Conservation (phyloP, 2,329 filamentous ascomycete genomes). For the Apiospora hydei region DNA sequence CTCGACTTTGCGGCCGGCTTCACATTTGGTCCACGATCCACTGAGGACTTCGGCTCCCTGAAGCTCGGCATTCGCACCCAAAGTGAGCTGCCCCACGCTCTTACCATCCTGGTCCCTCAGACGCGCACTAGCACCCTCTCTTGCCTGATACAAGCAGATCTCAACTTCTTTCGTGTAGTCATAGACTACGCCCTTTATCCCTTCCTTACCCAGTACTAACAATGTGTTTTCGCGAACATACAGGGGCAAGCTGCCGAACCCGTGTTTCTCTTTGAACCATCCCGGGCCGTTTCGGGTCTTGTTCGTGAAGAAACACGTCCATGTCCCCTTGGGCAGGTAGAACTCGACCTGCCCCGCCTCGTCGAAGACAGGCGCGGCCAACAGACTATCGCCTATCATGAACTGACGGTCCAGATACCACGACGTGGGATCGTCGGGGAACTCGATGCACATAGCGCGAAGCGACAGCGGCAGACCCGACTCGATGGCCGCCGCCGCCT, state of each 20-base stretch:
- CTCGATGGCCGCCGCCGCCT: slow-evolving; percentile 49
- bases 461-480: slow-evolving; percentile 68
- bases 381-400: slow-evolving; percentile 71
- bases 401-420: slow-evolving; percentile 76
- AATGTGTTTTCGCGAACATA: slow-evolving; percentile 63
- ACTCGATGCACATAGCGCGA: slow-evolving; percentile 72
- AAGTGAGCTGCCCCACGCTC: slow-evolving; percentile 47
- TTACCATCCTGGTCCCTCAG: slow-evolving; percentile 54
- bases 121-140: slow-evolving; percentile 48
- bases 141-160: slow-evolving; percentile 53
- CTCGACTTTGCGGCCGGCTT: slow-evolving; percentile 34
- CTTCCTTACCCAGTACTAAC: slow-evolving; percentile 52
- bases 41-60: slow-evolving; percentile 48
- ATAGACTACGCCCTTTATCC: slow-evolving; percentile 52
- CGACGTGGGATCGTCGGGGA: slow-evolving; percentile 71
- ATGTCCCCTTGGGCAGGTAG: slow-evolving; percentile 62
- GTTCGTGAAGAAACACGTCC: slow-evolving; percentile 58
- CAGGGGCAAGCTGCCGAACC: slow-evolving; percentile 64
- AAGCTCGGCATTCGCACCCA: slow-evolving; percentile 49
- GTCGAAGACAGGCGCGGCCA: slow-evolving; percentile 73
- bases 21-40: slow-evolving; percentile 42
- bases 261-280: slow-evolving; percentile 68
- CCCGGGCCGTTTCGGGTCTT: slow-evolving; percentile 57
- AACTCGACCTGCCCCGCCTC: slow-evolving; percentile 71
- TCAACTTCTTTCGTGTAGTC: slow-evolving; percentile 57